Conservation (phyloP, 345 rosid genomes). For the Eucalyptus cladocalyx region DNA sequence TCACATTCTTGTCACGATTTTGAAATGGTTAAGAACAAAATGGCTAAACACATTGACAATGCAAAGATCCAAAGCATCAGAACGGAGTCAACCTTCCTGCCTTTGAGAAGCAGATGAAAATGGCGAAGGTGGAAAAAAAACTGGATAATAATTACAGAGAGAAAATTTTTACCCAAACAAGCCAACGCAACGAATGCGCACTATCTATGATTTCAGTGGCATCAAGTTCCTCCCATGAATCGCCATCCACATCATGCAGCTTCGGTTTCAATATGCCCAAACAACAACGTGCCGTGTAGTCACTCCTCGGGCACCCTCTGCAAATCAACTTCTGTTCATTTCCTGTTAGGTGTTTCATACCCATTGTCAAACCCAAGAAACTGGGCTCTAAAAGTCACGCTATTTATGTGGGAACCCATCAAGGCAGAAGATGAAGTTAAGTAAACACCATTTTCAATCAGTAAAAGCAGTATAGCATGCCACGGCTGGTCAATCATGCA, state of each 20-base stretch:
- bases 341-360: slow-evolving; percentile 31
- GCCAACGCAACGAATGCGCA: slow-evolving; percentile 75
- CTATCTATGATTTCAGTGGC: slow-evolving; percentile 51
- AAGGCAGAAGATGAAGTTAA: background rate
- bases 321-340: slow-evolving; percentile 63
- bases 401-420: background rate
- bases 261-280: slow-evolving; percentile 58
- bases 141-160: background rate
- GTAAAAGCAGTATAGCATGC: too few species aligned
- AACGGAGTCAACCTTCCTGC: background rate
- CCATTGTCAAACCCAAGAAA: slow-evolving; percentile 29
- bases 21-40: background rate
- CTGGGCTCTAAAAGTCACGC: background rate
- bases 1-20: background rate
- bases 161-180: slow-evolving; percentile 60
- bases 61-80: background rate
- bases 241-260: slow-evolving; percentile 51
- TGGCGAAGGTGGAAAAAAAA: background rate
- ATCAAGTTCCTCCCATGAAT: slow-evolving; percentile 90
- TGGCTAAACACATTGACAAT: background rate
- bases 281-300: slow-evolving; percentile 58
- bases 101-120: background rate
- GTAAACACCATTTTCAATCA: background rate
- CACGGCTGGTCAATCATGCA: too few species aligned
- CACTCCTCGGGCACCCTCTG: slow-evolving; percentile 83